phyloP scores from a whole-genome alignment of 2,329 filamentous ascomycete genomes.

The Anthostomella pinea region DNA sequence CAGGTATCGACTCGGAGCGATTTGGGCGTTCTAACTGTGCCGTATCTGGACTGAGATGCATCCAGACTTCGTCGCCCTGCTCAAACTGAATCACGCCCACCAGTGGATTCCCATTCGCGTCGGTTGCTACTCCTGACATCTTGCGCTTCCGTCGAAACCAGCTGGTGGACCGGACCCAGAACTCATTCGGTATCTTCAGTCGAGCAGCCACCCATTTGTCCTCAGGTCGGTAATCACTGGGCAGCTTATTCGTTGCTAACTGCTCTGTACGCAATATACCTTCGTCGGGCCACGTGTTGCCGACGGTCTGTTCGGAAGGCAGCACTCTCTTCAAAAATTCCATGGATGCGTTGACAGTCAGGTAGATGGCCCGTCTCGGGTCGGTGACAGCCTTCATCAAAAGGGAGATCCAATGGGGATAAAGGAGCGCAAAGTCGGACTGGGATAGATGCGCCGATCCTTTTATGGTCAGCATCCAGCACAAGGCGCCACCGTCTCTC shows the following conservation, averaged over 20 bases:
- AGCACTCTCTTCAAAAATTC: conserved; percentile 59
- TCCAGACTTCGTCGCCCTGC: conserved; percentile 48
- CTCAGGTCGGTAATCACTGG: conserved; percentile 51
- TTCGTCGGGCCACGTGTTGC: conserved; percentile 53
- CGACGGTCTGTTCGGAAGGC: conserved; percentile 43
- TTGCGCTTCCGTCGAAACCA: conserved; percentile 41
- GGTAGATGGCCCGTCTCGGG: conserved; percentile 57
- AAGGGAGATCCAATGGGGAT: conserved; percentile 55
- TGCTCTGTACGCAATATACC: conserved; percentile 44
- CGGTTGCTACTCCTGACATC: conserved; percentile 31
- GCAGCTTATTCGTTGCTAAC: conserved; percentile 40
- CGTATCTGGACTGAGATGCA: conserved; percentile 44
- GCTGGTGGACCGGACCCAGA: conserved; percentile 46
- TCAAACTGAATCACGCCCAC: conserved; percentile 31
- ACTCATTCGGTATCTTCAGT: conserved; percentile 57
- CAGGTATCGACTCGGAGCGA: conserved; percentile 7
- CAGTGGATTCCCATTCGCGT: conserved; percentile 37
- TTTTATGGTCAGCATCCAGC: conserved; percentile 51
- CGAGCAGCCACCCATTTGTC: conserved; percentile 57
- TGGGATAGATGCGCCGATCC: conserved; percentile 66
- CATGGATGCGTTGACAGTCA: conserved; percentile 61
- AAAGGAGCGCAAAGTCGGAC: conserved; percentile 64
- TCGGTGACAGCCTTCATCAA: conserved; percentile 63
- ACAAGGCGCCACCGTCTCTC: conserved; percentile 41
- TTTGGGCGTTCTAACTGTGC: conserved; percentile 27